phyloP scores from a whole-genome alignment of 495 filamentous ascomycete genomes.

The Aspergillus cavernicola region DNA sequence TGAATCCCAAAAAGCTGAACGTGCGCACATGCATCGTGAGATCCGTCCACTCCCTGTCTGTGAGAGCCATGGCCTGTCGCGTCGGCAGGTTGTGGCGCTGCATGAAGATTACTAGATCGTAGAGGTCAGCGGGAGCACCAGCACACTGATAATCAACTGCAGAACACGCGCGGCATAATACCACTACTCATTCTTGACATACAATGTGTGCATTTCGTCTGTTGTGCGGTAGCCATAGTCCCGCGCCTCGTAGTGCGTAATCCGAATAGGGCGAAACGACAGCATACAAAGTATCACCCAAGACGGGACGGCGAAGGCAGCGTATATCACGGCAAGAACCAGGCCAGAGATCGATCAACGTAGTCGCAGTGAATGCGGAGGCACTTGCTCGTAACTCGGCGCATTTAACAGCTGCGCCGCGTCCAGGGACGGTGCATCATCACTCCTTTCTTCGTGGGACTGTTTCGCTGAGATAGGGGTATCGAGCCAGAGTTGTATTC shows the following conservation, averaged over 20 bases:
- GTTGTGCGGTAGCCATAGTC: too few relatives aligned
- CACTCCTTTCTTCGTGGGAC: too few relatives aligned
- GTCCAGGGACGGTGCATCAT: too few relatives aligned
- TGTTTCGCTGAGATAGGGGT: too few relatives aligned
- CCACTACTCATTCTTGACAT: conserved; percentile 20
- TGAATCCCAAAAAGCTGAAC: not conserved
- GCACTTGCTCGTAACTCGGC: too few relatives aligned
- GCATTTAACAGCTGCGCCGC: too few relatives aligned
- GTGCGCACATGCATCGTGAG: conserved; percentile 5
- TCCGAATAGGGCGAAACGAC: conserved; percentile 7
- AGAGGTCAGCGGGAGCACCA: conserved; percentile 29
- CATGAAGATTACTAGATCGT: conserved; percentile 24
- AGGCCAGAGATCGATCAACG: too few relatives aligned
- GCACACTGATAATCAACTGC: conserved; percentile 17
- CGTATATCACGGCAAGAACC: conserved; percentile 5
- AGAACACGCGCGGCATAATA: conserved; percentile 22
- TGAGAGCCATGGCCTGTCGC: conserved; percentile 22
- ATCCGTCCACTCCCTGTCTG: conserved; percentile 27
- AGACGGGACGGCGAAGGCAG: conserved; percentile 4
- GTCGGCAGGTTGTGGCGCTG: conserved; percentile 19
- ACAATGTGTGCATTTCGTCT: not conserved
- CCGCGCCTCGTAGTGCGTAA: too few relatives aligned
- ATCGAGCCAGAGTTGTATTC: too few relatives aligned
- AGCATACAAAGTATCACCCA: conserved; percentile 12
- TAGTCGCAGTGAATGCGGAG: too few relatives aligned